phyloP scores from a whole-genome alignment of 2,329 filamentous ascomycete genomes.

The Botrytis hyacinthi region DNA sequence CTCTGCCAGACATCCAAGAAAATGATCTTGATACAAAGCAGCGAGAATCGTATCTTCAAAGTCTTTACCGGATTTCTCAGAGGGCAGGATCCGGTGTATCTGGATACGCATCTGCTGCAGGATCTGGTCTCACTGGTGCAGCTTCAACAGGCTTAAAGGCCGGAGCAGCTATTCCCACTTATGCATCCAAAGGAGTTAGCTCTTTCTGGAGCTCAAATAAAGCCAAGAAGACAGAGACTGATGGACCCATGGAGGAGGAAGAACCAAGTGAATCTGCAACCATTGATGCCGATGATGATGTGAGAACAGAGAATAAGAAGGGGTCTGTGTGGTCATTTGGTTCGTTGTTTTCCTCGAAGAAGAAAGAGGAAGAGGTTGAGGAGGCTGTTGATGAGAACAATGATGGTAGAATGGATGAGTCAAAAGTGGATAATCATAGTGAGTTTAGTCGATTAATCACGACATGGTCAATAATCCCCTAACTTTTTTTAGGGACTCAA shows the following conservation, averaged over 20 bases:
- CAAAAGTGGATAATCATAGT: slow-evolving; percentile 15
- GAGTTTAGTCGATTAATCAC: not conserved
- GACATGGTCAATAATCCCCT: not conserved
- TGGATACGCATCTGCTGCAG: slow-evolving; percentile 14
- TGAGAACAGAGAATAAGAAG: slow-evolving; percentile 3
- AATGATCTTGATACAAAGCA: slow-evolving; percentile 17
- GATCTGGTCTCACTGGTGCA: not conserved
- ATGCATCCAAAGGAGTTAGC: slow-evolving; percentile 17
- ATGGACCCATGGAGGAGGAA: not conserved
- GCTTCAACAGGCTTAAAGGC: slow-evolving; percentile 16
- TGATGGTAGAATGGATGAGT: slow-evolving; percentile 11
- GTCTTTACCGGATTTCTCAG: slow-evolving; percentile 16
- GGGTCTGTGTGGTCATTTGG: slow-evolving; percentile 10
- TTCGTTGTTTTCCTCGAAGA: not conserved
- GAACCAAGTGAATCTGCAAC: slow-evolving; percentile 6
- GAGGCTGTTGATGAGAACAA: not conserved
- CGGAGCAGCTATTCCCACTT: slow-evolving; percentile 9
- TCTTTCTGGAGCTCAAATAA: slow-evolving; percentile 13
- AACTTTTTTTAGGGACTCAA: not conserved
- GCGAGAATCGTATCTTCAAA: slow-evolving; percentile 21
- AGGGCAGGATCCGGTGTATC: slow-evolving; percentile 15
- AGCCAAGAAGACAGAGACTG: not conserved
- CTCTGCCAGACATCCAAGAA: slow-evolving; percentile 17
- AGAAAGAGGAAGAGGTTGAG: not conserved
- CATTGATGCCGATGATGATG: slow-evolving; percentile 21